Percentiles rank a stretch among this genome's conserved stretches.
Conservation (phyloP, 306 rosid species). For the Cyamopsis tetragonoloba region DNA sequence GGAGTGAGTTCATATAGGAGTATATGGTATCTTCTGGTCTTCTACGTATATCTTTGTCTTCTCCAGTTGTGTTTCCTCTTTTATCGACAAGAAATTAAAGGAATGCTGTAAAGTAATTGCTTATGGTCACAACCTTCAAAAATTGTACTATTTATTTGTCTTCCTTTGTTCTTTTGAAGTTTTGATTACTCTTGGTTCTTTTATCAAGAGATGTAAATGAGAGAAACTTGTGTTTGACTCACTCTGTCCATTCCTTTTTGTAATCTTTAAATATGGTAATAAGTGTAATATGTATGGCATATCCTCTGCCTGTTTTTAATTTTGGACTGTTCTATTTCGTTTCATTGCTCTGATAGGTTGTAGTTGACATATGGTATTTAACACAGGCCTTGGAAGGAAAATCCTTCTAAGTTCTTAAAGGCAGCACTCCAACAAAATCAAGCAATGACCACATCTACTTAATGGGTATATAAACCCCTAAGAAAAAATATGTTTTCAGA, state of each 20-base stretch:
- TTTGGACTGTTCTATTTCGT: background rate
- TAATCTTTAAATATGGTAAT: too few species aligned
- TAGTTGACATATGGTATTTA: background rate
- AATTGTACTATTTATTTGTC: background rate
- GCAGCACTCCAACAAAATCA: background rate
- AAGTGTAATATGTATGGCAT: background rate
- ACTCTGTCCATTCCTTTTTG: background rate
- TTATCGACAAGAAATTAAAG: background rate
- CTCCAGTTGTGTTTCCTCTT: background rate
- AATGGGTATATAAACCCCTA: background rate
- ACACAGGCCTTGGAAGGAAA: constrained; percentile 4
- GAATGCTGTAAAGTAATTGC: background rate
- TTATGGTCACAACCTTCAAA: background rate
- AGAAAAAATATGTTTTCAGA: background rate
- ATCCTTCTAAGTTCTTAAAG: background rate
- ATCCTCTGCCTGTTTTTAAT: background rate
- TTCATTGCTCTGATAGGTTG: background rate
- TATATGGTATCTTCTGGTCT: background rate
- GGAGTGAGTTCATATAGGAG: background rate
- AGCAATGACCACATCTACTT: background rate
- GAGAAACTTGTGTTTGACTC: background rate
- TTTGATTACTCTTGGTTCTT: background rate
- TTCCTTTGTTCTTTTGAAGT: background rate
- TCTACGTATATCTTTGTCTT: background rate
- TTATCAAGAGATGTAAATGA: background rate